These are phyloP conservation scores for Groenewaldozyma tartarivorans DNA, from an alignment of 805 yeast genomes.

Conservation along the genomic window DNA sequence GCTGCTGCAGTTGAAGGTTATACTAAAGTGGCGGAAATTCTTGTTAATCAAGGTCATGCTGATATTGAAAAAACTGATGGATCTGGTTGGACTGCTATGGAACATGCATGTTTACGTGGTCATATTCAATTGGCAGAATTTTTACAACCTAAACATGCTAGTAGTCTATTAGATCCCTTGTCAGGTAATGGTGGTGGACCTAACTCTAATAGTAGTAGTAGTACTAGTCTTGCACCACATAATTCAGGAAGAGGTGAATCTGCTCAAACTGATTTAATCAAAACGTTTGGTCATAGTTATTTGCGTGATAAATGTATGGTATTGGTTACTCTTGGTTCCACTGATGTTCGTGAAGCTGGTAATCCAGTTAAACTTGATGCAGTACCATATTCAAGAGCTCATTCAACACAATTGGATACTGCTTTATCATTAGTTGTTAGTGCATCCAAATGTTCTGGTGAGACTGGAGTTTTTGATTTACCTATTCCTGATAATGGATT, in stretches of 20 bases:
- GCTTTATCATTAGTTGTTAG: conserved; percentile 67
- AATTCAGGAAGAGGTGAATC: conserved; percentile 2
- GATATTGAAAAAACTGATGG: conserved; percentile 52
- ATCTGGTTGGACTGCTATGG: conserved; percentile 97
- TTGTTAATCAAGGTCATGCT: conserved; percentile 44
- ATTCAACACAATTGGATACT: conserved; percentile 78
- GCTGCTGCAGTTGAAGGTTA: conserved; percentile 84
- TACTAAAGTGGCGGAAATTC: conserved; percentile 42
- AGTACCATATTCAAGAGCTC: conserved; percentile 67
- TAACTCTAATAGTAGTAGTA: not conserved
- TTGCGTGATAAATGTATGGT: conserved; percentile 56
- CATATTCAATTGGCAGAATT: conserved; percentile 61
- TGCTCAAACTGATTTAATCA: conserved; percentile 41
- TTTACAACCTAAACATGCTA: conserved; percentile 27
- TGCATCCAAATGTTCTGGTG: conserved; percentile 33
- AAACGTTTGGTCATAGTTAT: conserved; percentile 78
- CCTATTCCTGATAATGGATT: conserved; percentile 72
- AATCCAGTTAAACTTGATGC: conserved; percentile 60
- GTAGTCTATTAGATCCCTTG: not conserved
- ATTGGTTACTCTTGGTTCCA: conserved; percentile 78
- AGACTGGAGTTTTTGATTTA: conserved; percentile 60
- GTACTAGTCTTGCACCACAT: not conserved
- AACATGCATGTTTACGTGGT: conserved; percentile 88
- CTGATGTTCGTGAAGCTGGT: conserved; percentile 54
- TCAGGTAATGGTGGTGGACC: not conserved